Evolutionary conservation across 202 grass and related monocot species (phyloP), one percentile per base, ranked within the genome.

Genomic region (Musa balbisiana): DNA sequence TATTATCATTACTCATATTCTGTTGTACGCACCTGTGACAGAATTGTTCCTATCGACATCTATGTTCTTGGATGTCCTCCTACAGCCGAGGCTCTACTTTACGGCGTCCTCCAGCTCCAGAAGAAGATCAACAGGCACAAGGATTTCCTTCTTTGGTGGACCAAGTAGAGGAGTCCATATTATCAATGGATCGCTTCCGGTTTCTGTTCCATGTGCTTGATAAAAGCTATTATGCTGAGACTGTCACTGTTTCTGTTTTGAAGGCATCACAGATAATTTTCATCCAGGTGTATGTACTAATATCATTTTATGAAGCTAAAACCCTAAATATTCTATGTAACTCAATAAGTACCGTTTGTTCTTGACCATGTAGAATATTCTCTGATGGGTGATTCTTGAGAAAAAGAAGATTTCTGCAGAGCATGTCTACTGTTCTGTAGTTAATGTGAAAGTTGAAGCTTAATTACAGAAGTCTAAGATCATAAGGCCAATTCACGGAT

Each of bases 1-100:
- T 98, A 98, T 79, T 98, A 98, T 77, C 94, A 98, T 72, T 92
- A 98, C 72, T 93, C 94, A 1, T 93, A 98, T 79, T 93, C 94
- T 50, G 94, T 93, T 72, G 94, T 98, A 13, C 88, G 94, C 15
- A 91, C 91, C 33, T 94, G 94, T 6, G 94, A 98, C 56, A 83
- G 94, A 15, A 94, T 98, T 26, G 91, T 98, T 33, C 94, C 94
- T 0, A 91, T 98, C 10, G 91, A 98, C 72, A 98, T 94, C 29
- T 94, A 94, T 3, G 94, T 98, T 71, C 88, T 91, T 25, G 94
- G 91, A 21, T 98, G 94, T 74, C 91, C 94, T 27, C 94, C 94
- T 68, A 98, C 94, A 72, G 94, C 94, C 0, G 94, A 98, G 81
- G 94, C 94, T 52, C 76, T 98, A 29, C 85, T 98, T 29, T 98